Conservation (phyloP, 192 early-diverging fungal species). For the Coemansia sp. region DNA sequence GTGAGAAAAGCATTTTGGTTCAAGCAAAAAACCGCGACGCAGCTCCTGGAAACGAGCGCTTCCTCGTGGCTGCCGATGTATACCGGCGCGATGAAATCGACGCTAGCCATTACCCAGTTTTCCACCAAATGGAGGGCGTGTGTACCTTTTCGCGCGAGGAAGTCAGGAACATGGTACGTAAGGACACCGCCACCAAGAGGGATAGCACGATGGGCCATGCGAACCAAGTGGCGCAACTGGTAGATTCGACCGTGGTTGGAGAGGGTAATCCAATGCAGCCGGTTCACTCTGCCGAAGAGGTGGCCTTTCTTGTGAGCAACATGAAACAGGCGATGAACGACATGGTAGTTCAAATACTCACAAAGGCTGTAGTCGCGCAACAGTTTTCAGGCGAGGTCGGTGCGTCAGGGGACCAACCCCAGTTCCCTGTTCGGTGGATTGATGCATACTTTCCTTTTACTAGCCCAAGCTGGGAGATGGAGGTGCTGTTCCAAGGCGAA, state of each 20-base stretch:
- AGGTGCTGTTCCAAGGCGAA: conserved; percentile 87
- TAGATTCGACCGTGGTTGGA: conserved; percentile 54
- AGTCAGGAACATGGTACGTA: conserved; percentile 11
- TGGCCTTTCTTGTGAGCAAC: conserved; percentile 60
- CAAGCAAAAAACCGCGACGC: conserved; percentile 32
- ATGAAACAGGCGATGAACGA: conserved; percentile 82
- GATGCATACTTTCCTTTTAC: conserved; percentile 96
- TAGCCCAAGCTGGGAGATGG: conserved; percentile 95
- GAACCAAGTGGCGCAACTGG: conserved; percentile 10
- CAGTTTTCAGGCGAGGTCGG: background rate
- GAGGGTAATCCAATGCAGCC: conserved; percentile 73
- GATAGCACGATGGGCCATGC: background rate
- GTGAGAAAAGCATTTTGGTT: conserved; percentile 7
- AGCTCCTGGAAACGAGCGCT: conserved; percentile 54
- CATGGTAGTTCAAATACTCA: conserved; percentile 75
- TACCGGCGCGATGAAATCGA: conserved; percentile 98
- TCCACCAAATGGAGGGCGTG: conserved; percentile 98
- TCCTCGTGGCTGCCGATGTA: conserved; percentile 95
- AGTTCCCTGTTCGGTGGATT: conserved; percentile 90
- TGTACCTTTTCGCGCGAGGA: conserved; percentile 53
- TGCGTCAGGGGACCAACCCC: background rate
- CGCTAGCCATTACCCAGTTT: conserved; percentile 92
- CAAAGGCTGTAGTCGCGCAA: conserved; percentile 34
- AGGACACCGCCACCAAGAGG: background rate
- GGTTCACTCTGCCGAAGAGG: conserved; percentile 63